Base-by-base conservation (phyloP, 1,284 basidiomycete species). In the Melampsora abietis-canadensis region DNA sequence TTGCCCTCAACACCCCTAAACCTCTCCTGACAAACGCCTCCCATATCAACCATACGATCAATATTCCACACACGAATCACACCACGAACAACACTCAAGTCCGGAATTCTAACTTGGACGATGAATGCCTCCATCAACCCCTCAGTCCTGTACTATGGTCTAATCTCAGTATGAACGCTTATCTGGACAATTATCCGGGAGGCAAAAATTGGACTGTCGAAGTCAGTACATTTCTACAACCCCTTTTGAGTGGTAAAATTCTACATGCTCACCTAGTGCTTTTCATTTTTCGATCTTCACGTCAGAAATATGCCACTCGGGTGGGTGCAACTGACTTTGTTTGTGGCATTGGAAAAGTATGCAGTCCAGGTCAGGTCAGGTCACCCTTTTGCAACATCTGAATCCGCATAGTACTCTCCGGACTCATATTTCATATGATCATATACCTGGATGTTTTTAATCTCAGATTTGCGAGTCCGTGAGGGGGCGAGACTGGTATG, bases 291-390 rank as follows among this genome's bases (percentile, higher is more conserved):
- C 0, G 14, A 47, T 19, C 34, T 48, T 24, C 17, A 15, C 19
- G 7, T 15, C 27, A 75, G 72, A 27, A 66, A 62, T 75, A 75
- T 59, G 72, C 72, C 27, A n/a, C 57, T 24, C 64, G 30, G 30
- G 64, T 48, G 46, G 72, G 72, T 17, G 65, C 40, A 24, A 47
- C 64, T 31, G 72, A 75, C 48, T 75, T 75, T 59, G 62, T 66
- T 46, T 75, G 72, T 51, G 72, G 72, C 21, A 67, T 75, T 46
- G 72, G 72, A 17, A 31, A 44, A 47, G 60, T 62, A 30, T 75
- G 72, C 44, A 67, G 60, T 48, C 72, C 72, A 30, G 65, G 65
- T 37, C 72, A 75, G 61, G 72, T 75, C 19, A 48, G 72, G 60
- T 31, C 2, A 48, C 7, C 24, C 40, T 62, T 19, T 68, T 34